These are phyloP conservation scores for Podaxis rugospora DNA, from an alignment of 768 basidiomycete genomes.

Conservation along the genomic window DNA sequence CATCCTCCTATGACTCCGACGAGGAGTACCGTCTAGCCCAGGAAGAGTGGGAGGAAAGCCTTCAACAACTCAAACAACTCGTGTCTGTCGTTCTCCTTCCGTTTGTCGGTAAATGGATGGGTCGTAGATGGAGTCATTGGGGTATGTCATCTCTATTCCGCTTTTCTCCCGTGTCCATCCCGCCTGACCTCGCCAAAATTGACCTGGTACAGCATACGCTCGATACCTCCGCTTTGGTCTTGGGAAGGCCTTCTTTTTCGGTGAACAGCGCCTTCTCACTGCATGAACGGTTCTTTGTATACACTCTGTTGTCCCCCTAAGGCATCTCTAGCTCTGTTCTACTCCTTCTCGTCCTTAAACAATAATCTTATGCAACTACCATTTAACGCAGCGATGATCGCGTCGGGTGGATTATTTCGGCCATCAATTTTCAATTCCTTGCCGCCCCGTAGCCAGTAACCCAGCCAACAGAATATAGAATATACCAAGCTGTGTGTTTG, in stretches of 20 bases:
- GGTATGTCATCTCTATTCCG: slow-evolving; percentile 44
- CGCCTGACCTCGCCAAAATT: background rate
- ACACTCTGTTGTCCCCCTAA: background rate
- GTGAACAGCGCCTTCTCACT: slow-evolving; percentile 19
- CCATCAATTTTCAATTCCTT: slow-evolving; percentile 16
- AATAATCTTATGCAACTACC: background rate
- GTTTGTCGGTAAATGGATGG: slow-evolving; percentile 84
- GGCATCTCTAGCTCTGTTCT: background rate
- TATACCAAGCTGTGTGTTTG: slow-evolving; percentile 70
- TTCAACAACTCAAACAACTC: slow-evolving; percentile 80
- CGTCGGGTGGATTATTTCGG: background rate
- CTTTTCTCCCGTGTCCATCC: background rate
- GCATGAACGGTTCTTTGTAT: background rate
- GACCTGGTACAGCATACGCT: slow-evolving; percentile 49
- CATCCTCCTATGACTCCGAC: slow-evolving; percentile 55
- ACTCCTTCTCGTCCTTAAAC: background rate
- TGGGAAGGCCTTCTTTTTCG: slow-evolving; percentile 61
- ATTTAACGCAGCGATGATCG: background rate
- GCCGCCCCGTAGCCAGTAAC: slow-evolving; percentile 37
- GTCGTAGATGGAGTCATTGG: slow-evolving; percentile 82
- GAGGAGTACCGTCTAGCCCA: slow-evolving; percentile 77
- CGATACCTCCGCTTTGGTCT: slow-evolving; percentile 67
- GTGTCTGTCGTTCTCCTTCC: slow-evolving; percentile 79
- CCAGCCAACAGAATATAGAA: slow-evolving; percentile 71
- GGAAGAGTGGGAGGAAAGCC: slow-evolving; percentile 91